phyloP scores from a whole-genome alignment of 2,329 filamentous ascomycete genomes.

The Zasmidium citrigriseum region DNA sequence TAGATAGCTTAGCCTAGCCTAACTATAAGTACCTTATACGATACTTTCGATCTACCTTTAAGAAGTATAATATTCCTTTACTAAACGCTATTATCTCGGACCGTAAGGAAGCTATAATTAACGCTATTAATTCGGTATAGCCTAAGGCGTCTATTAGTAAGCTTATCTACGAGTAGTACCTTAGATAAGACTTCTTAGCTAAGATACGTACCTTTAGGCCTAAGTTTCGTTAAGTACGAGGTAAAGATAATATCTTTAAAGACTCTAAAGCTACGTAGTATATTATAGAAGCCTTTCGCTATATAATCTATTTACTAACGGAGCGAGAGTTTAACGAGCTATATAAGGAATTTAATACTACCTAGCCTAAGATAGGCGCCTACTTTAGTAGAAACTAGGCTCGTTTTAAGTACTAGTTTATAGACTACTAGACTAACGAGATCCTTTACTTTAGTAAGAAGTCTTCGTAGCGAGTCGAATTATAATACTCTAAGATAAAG shows the following conservation, averaged over 20 bases:
- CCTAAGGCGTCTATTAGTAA: not conserved
- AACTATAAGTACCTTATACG: not conserved
- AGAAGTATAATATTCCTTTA: not conserved
- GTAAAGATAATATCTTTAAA: not conserved
- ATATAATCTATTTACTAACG: not conserved
- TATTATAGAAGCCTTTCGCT: not conserved
- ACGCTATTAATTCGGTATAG: not conserved
- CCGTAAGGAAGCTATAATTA: not conserved
- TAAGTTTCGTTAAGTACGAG: not conserved
- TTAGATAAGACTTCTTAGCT: not conserved
- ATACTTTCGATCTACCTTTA: not conserved
- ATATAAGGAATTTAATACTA: not conserved
- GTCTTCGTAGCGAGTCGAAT: not conserved
- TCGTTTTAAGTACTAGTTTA: not conserved
- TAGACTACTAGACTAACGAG: not conserved
- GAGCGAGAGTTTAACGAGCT: not conserved
- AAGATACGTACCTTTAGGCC: not conserved
- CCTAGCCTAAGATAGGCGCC: not conserved
- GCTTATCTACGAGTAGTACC: not conserved
- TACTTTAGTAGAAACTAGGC: not conserved
- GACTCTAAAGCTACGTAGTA: not conserved
- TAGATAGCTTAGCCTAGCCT: not conserved
- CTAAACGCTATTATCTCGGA: not conserved
- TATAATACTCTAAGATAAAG: not conserved
- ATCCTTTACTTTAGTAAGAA: not conserved